These are phyloP conservation scores for Jimgerdemannia flammicorona DNA, from an alignment of 192 early-diverging fungal genomes.

Conservation along the genomic window DNA sequence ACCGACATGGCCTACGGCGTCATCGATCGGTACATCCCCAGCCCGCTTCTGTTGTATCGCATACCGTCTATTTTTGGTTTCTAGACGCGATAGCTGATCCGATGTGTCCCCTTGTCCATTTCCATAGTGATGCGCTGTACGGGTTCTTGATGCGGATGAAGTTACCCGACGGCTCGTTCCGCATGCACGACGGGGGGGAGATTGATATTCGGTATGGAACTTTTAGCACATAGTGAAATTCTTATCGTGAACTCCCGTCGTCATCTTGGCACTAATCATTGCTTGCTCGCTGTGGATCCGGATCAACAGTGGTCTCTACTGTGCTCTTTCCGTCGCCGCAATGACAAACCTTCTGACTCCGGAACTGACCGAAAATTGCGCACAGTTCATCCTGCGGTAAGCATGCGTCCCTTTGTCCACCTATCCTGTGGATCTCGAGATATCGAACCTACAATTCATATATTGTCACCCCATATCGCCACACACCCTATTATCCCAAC, in stretches of 20 bases:
- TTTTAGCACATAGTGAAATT: too few species aligned
- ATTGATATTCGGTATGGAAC: conserved; percentile 85
- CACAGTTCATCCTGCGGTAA: conserved; percentile 64
- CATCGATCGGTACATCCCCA: conserved; percentile 48
- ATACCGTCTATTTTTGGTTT: not conserved
- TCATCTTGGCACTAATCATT: too few species aligned
- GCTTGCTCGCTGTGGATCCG: too few species aligned
- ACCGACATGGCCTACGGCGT: conserved; percentile 62
- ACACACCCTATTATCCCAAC: too few species aligned
- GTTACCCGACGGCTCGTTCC: conserved; percentile 83
- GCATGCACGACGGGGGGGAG: conserved; percentile 90
- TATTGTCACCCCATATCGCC: too few species aligned
- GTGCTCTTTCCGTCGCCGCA: conserved; percentile 72
- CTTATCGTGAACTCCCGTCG: too few species aligned
- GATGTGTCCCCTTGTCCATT: conserved; percentile 3
- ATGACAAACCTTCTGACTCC: conserved; percentile 83
- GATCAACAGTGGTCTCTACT: conserved; percentile 70
- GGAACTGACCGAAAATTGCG: conserved; percentile 60
- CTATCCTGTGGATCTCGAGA: too few species aligned
- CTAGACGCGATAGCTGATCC: not conserved
- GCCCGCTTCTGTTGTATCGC: too few species aligned
- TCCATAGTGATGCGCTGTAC: conserved; percentile 53
- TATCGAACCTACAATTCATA: too few species aligned
- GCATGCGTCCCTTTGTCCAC: not conserved
- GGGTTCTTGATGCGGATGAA: conserved; percentile 82